Evolutionary conservation across 148 eudicot species (phyloP).

Genomic region (Bassia scoparia): DNA sequence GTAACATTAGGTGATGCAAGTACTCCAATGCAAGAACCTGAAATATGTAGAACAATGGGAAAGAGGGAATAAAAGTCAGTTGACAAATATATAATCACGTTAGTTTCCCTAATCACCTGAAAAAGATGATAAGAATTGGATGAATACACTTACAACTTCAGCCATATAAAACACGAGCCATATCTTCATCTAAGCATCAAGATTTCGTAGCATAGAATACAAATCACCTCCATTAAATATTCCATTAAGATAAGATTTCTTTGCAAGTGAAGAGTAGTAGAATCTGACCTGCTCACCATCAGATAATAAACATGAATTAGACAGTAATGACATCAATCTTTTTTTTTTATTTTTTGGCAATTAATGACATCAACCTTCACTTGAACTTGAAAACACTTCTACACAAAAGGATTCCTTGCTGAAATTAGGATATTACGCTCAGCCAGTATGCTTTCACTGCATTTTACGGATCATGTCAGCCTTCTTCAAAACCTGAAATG

Average conservation of each 20-base stretch:
- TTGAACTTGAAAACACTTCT: conserved; percentile 26
- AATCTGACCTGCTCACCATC: conserved; percentile 78
- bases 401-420: conserved; percentile 93
- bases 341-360: too few species aligned
- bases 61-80: conserved; percentile 17
- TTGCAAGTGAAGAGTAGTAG: conserved; percentile 96
- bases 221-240: conserved; percentile 99
- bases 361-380: conserved; percentile 16
- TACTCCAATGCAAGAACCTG: conserved; percentile 99
- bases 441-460: conserved; percentile 98
- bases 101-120: background rate
- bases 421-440: conserved; percentile 92
- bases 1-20: conserved; percentile 77
- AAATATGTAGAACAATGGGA: conserved; percentile 16
- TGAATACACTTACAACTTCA: conserved; percentile 75
- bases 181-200: conserved; percentile 95
- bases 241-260: conserved; percentile 97
- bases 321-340: too few species aligned
- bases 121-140: conserved; percentile 1
- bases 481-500: conserved; percentile 82
- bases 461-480: conserved; percentile 98
- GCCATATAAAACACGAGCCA: conserved; percentile 96
- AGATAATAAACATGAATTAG: conserved; percentile 27
- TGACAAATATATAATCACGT: background rate
- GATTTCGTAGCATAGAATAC: conserved; percentile 76